Conservation (phyloP, 225 moss, liverwort and hornwort species). For the Rhytidiadelphus loreus region DNA sequence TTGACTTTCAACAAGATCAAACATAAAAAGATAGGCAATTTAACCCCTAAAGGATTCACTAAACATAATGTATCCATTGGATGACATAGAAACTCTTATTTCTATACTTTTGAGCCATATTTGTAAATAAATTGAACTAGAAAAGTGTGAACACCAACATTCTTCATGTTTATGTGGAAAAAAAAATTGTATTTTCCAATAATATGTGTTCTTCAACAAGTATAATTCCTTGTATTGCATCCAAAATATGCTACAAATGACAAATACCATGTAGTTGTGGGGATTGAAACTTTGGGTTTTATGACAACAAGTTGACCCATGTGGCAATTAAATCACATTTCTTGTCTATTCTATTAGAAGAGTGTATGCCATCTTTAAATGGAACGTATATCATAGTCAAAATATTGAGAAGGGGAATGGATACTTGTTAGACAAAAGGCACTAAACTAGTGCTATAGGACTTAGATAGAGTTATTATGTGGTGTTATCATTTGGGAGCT, state of each 20-base stretch:
- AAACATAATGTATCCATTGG: fast-evolving
- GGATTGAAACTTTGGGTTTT: fast-evolving
- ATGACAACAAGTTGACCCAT: background rate
- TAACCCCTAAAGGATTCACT: fast-evolving
- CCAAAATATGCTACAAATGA: fast-evolving
- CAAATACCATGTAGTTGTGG: fast-evolving
- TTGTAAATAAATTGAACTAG: background rate
- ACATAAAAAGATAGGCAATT: background rate
- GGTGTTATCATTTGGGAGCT: background rate
- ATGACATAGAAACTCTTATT: background rate
- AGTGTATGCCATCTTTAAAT: background rate
- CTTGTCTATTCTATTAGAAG: fast-evolving
- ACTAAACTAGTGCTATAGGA: fast-evolving
- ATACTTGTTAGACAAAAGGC: fast-evolving
- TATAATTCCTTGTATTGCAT: background rate
- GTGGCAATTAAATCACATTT: background rate
- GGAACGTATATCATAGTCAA: fast-evolving
- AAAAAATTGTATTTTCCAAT: background rate
- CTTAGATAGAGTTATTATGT: fast-evolving
- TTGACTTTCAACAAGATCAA: background rate
- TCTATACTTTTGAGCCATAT: fast-evolving
- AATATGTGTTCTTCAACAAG: background rate
- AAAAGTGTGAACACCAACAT: background rate
- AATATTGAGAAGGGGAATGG: background rate
- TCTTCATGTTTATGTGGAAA: background rate